Evolutionary conservation across 2,329 filamentous ascomycete species (phyloP), one percentile per base, ranked within the genome.

Genomic region (Alternaria angustiovoidea): DNA sequence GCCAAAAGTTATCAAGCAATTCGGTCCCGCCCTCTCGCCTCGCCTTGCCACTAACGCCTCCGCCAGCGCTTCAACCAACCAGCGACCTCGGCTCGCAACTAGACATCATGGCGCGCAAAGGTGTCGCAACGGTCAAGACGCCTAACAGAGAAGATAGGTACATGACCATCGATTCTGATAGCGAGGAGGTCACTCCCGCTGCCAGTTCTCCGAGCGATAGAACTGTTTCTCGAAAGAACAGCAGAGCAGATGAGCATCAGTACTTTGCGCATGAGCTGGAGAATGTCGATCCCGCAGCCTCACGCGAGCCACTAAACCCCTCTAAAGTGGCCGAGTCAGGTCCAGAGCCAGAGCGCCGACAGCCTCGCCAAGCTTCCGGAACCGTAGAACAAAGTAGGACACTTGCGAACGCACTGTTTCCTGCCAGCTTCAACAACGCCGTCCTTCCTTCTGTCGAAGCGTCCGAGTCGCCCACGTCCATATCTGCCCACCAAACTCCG

Each of bases 11-110:
- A 51, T 70, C 68, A 51, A 69, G 57, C 64, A 61, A 65, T 65
- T 65, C 52, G 52, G 61, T 68, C 64, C 69, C 71, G 66, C 69
- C 63, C 48, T 68, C 59, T 69, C 62, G 67, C 68, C 64, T 70
- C 61, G 66, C 59, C 59, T 67, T 66, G 70, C 70, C 72, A 63
- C 67, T 63, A 57, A 56, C 59, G 52, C 54, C 44, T 59, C 55
- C 47, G 36, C 61, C 48, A 38, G 39, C 61, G 62, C 62, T 46
- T 48, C 63, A 62, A 49, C 69, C 69, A 70, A 41, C 61, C 43
- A 63, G 66, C 65, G 67, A 58, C 61, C 67, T 61, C 36, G 44
- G 61, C 64, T 18, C 41, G 11, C 43, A 41, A 51, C 58, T 47
- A 54, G 41, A 59, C 61, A 34, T n/a, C n/a, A 67, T 71, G 64